Evolutionary conservation across 2,329 filamentous ascomycete species (phyloP).

Genomic region (Colletotrichum cereale): DNA sequence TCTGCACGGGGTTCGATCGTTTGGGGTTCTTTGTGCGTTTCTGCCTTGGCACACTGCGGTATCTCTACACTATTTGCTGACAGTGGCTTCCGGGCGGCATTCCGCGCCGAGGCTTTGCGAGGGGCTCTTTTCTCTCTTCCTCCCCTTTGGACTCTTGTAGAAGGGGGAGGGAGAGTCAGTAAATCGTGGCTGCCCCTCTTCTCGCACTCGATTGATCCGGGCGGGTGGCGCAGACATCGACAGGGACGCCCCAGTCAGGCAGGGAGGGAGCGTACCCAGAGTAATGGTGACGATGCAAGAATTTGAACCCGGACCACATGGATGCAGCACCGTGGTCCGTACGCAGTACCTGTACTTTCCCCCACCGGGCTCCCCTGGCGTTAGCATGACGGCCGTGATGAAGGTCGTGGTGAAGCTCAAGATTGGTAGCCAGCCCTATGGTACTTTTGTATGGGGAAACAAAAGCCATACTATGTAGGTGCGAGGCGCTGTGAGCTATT

Average conservation of each 20-base stretch:
- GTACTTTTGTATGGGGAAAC: no score
- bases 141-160: neutral
- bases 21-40: neutral
- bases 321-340: neutral
- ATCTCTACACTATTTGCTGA: neutral
- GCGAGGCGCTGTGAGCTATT: conserved; percentile 25
- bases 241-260: conserved; percentile 14
- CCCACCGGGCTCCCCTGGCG: conserved; percentile 9
- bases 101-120: conserved; percentile 13
- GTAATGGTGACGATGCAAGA: conserved; percentile 34
- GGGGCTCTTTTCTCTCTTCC: neutral
- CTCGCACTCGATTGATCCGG: conserved; percentile 17
- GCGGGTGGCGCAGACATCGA: conserved; percentile 27
- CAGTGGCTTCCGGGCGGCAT: neutral
- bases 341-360: no score
- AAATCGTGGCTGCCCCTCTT: neutral
- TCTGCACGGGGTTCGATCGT: neutral
- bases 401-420: conserved; percentile 8
- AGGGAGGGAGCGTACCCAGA: conserved; percentile 23
- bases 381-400: conserved; percentile 34
- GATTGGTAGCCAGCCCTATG: conserved; percentile 22
- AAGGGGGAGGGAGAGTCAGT: neutral
- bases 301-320: conserved; percentile 22
- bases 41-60: conserved; percentile 19
- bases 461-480: conserved; percentile 7